Conservation (phyloP, 2,329 filamentous ascomycete genomes). For the Talaromyces albobiverticillius region DNA sequence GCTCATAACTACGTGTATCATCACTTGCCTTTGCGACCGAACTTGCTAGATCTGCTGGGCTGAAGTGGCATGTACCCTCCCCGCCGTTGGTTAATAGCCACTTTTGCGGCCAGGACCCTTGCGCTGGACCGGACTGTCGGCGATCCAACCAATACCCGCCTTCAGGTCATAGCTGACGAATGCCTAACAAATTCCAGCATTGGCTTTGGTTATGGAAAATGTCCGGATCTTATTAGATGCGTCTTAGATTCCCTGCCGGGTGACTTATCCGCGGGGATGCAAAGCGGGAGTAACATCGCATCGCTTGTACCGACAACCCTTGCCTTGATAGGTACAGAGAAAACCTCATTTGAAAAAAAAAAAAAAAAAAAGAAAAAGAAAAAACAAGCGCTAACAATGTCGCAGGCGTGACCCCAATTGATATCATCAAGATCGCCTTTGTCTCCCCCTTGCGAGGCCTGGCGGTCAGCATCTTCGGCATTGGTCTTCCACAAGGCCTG, state of each 20-base stretch:
- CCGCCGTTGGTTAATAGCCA: neutral
- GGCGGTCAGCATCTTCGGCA: neutral
- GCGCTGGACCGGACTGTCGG: neutral
- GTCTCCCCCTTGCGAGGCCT: neutral
- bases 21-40: neutral
- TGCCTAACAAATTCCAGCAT: neutral
- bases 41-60: neutral
- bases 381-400: neutral
- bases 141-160: neutral
- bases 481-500: neutral
- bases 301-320: constrained; percentile 1
- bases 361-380: neutral
- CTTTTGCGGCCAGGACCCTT: neutral
- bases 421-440: neutral
- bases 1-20: no score
- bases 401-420: neutral
- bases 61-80: neutral
- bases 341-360: neutral
- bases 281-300: constrained; percentile 2
- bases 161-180: neutral
- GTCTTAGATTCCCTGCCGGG: neutral
- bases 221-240: neutral
- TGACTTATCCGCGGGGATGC: neutral
- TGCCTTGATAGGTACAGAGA: constrained; percentile 1
- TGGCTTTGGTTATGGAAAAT: neutral